Percentiles rank a stretch among this genome's conserved stretches.
Conservation (phyloP, 2,329 filamentous ascomycete genomes). For the Paecilomyces niveus region DNA sequence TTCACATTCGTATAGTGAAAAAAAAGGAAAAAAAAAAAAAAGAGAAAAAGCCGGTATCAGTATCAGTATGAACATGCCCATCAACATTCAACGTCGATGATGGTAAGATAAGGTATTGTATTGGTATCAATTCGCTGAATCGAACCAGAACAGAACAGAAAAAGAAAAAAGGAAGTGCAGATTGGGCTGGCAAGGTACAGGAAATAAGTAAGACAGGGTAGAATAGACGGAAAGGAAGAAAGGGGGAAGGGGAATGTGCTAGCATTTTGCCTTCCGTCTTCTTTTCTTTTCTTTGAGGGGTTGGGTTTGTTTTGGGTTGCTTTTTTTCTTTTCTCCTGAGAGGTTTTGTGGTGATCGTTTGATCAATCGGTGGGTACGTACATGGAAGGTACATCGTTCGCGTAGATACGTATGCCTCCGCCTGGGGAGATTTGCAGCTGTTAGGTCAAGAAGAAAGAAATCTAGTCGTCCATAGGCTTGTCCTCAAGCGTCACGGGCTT, state of each 20-base stretch:
- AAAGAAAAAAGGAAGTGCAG: background rate
- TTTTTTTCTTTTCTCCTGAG: background rate
- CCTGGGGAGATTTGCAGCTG: background rate
- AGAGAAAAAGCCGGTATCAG: background rate
- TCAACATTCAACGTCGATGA: no score
- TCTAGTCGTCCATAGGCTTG: constrained; percentile 68
- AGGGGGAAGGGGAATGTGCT: background rate
- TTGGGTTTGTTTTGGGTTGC: background rate
- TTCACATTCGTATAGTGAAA: background rate
- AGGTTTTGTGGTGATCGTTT: background rate
- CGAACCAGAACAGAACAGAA: background rate
- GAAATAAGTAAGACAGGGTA: background rate
- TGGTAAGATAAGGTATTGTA: no score
- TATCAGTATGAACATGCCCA: background rate
- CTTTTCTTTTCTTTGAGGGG: background rate
- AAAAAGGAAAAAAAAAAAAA: background rate
- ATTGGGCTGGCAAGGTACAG: background rate
- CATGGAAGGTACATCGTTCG: background rate
- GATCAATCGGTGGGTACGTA: background rate
- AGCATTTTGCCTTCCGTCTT: background rate
- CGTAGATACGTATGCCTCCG: background rate
- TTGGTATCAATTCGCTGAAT: background rate
- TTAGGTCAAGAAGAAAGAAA: background rate
- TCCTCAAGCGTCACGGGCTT: constrained; percentile 62
- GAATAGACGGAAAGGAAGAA: background rate